These are phyloP conservation scores for Aspergillus sp. DNA, from an alignment of 2,329 filamentous ascomycete genomes.

Conservation along the genomic window DNA sequence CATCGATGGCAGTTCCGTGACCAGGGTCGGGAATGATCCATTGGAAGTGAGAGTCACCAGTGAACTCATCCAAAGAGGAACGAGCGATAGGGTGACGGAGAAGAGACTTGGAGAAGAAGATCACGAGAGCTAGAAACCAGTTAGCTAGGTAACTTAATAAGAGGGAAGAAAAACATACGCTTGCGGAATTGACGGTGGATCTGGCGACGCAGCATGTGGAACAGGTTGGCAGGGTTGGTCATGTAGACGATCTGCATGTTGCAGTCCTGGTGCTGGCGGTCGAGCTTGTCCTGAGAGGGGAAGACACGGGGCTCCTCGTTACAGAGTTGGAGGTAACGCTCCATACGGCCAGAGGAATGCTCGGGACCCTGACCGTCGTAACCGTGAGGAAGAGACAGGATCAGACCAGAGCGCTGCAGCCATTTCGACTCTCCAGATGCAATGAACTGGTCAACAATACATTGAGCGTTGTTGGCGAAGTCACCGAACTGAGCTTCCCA, in stretches of 20 bases:
- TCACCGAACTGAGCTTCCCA: slow-evolving; percentile 99
- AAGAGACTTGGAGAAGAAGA: slow-evolving; percentile 98
- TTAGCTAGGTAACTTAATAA: slow-evolving; percentile 16
- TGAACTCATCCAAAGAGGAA: slow-evolving; percentile 87
- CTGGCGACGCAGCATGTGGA: slow-evolving; percentile 94
- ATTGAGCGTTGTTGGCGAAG: slow-evolving; percentile 99
- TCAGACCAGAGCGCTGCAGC: slow-evolving; percentile 95
- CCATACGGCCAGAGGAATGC: slow-evolving; percentile 95
- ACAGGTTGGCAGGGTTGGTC: slow-evolving; percentile 93
- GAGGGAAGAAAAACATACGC: slow-evolving; percentile 61
- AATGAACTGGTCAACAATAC: slow-evolving; percentile 98
- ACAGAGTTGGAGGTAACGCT: slow-evolving; percentile 94
- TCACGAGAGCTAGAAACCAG: slow-evolving; percentile 68
- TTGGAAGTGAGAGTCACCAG: slow-evolving; percentile 85
- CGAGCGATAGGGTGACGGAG: slow-evolving; percentile 91
- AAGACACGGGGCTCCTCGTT: slow-evolving; percentile 96
- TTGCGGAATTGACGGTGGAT: slow-evolving; percentile 99
- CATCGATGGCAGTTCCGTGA: slow-evolving; percentile 73
- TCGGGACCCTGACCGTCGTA: slow-evolving; percentile 98
- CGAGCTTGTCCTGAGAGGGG: slow-evolving; percentile 82
- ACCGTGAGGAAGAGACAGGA: slow-evolving; percentile 94
- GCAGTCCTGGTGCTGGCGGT: slow-evolving; percentile 98
- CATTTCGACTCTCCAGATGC: slow-evolving; percentile 97
- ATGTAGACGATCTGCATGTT: slow-evolving; percentile 99
- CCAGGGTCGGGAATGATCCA: slow-evolving; percentile 94